phyloP scores from a whole-genome alignment of 192 early-diverging fungal genomes.

The Linnemannia exigua region DNA sequence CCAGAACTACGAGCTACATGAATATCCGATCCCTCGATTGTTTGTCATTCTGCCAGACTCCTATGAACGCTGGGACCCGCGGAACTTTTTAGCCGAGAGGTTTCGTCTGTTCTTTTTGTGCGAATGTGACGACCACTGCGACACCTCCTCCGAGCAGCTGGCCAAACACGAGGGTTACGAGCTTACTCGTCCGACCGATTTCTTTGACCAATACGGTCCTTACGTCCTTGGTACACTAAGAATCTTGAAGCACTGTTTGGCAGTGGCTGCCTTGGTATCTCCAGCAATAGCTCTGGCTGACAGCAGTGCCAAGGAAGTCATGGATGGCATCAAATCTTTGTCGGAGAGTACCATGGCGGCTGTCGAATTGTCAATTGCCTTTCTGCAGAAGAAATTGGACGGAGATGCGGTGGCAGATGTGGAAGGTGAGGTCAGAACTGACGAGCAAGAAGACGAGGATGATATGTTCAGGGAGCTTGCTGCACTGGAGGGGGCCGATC shows the following conservation, averaged over 20 bases:
- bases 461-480: background rate
- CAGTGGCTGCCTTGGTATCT: background rate
- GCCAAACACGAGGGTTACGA: slow-evolving; percentile 16
- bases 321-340: background rate
- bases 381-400: background rate
- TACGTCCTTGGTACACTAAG: background rate
- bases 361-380: background rate
- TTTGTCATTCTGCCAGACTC: background rate
- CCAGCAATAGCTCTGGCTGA: background rate
- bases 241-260: background rate
- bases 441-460: background rate
- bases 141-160: background rate
- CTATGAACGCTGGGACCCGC: background rate
- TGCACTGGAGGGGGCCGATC: background rate
- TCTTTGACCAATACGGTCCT: background rate
- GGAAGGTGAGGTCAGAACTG: too few species aligned
- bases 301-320: background rate
- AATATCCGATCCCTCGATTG: slow-evolving; percentile 21
- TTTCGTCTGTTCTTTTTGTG: slow-evolving; percentile 4
- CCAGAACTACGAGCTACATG: slow-evolving; percentile 23
- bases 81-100: background rate
- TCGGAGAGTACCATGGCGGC: background rate
- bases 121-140: background rate
- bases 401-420: background rate
- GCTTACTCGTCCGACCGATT: background rate